phyloP scores from a whole-genome alignment of 306 rosid species.

The Biancaea sappan region DNA sequence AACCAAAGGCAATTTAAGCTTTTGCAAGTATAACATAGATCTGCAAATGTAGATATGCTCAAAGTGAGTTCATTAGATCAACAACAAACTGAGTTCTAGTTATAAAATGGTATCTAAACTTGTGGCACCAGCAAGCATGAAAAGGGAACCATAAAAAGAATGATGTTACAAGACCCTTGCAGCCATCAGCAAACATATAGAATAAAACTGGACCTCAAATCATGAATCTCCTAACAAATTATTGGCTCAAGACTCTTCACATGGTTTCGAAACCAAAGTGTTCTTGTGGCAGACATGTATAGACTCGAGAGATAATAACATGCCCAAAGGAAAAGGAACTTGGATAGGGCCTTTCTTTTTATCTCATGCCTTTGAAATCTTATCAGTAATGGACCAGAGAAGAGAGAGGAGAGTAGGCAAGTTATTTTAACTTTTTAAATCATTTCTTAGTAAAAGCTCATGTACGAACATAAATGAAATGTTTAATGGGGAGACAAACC shows the following conservation, averaged over 20 bases:
- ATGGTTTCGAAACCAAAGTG: not conserved
- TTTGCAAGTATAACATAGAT: not conserved
- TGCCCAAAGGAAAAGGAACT: not conserved
- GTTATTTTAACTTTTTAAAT: not conserved
- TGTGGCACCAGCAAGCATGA: not conserved
- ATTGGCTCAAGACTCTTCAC: not conserved
- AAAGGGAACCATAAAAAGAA: not conserved
- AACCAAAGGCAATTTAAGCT: not conserved
- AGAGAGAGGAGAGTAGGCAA: not conserved
- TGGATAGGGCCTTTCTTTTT: not conserved
- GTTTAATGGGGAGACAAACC: slow-evolving; percentile 5
- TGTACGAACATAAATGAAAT: not conserved
- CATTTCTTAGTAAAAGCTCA: not conserved
- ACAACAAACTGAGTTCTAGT: not conserved
- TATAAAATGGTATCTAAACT: not conserved
- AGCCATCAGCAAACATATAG: not conserved
- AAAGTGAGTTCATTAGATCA: not conserved
- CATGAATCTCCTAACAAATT: slow-evolving; percentile 11
- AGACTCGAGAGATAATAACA: not conserved
- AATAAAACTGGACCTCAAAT: not conserved
- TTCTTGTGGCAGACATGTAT: not conserved
- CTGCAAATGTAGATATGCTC: not conserved
- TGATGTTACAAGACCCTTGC: not conserved
- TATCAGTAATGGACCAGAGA: not conserved
- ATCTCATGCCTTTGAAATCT: not conserved